Base-by-base conservation (phyloP, 108 stramenopile species). In the Fistulifera pelliculosa region DNA sequence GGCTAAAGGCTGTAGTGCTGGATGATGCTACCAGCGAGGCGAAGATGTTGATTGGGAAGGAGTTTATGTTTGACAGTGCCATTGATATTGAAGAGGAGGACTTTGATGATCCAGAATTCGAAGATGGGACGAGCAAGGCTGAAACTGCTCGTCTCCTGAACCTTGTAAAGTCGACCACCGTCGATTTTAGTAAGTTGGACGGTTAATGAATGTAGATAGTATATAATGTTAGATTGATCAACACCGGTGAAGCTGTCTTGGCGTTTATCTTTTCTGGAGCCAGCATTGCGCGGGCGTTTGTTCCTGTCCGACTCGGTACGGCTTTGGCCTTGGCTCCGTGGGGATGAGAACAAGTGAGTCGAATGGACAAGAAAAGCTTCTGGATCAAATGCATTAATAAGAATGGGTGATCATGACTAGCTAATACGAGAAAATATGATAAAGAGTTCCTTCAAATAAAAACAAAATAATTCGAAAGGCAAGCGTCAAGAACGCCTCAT, bases 301-400 rank as follows among this genome's bases (percentile, higher is more conserved):
- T 93, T 18, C 91, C 91, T 15, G 49, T 93, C 56, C 76, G 91
- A 24, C 59, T 93, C 18, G 91, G 91, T 35, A 87, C 82, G 22
- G 91, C 91, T 0, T 44, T 93, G 17, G 91, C 91, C 0, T 49
- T 88, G 44, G 91, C 91, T 16, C 91, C 91, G 0, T 93, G 91
- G 91, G 91, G 88, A 1, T 80, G 87, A 38, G 85, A 83, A 47
- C 88, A 88, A n/a, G n/a, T n/a, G n/a, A n/a, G n/a, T n/a, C n/a
- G n/a, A n/a, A n/a, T n/a, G n/a, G n/a, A n/a, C n/a, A n/a, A n/a
- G n/a, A n/a, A n/a, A n/a, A n/a, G n/a, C n/a, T n/a, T n/a, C n/a
- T n/a, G n/a, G n/a, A n/a, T n/a, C n/a, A n/a, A n/a, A n/a, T n/a
- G n/a, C n/a, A n/a, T n/a, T n/a, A n/a, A n/a, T n/a, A n/a, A n/a